Evolutionary conservation across 2,329 filamentous ascomycete species (phyloP).

Genomic region (Aspergillus intermedius): DNA sequence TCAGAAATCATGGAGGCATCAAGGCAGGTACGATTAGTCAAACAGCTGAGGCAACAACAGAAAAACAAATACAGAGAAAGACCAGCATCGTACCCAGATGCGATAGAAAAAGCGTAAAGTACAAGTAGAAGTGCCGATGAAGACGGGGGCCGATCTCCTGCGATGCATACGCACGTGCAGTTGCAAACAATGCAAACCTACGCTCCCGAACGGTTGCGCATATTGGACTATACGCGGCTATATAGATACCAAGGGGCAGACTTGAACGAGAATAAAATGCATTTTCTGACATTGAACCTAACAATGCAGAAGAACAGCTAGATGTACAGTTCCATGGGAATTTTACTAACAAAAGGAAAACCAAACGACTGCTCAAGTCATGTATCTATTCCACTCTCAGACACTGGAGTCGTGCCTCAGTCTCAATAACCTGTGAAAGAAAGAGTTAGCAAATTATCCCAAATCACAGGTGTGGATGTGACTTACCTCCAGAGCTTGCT

Average conservation of each 20-base stretch:
- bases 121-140: not conserved
- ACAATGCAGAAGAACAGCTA: slow-evolving; percentile 30
- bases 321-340: slow-evolving; percentile 34
- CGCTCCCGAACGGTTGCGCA: not conserved
- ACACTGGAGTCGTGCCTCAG: slow-evolving; percentile 83
- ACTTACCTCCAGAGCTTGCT: slow-evolving; percentile 90
- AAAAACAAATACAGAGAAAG: not conserved
- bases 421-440: slow-evolving; percentile 65
- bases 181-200: slow-evolving; percentile 20
- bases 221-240: not conserved
- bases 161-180: slow-evolving; percentile 8
- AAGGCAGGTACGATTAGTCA: not conserved
- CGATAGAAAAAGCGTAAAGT: not conserved
- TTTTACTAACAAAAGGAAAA: slow-evolving; percentile 22
- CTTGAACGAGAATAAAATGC: not conserved
- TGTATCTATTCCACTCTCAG: slow-evolving; percentile 64
- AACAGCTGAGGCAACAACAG: not conserved
- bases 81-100: not conserved
- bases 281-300: slow-evolving; percentile 35
- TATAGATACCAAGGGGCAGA: not conserved
- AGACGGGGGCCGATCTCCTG: not conserved
- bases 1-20: slow-evolving; percentile 15
- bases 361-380: slow-evolving; percentile 17
- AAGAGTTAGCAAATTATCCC: slow-evolving; percentile 9
- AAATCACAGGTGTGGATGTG: not conserved